phyloP scores from a whole-genome alignment of 352 stramenopile species.

The Phytophthora constricta region DNA sequence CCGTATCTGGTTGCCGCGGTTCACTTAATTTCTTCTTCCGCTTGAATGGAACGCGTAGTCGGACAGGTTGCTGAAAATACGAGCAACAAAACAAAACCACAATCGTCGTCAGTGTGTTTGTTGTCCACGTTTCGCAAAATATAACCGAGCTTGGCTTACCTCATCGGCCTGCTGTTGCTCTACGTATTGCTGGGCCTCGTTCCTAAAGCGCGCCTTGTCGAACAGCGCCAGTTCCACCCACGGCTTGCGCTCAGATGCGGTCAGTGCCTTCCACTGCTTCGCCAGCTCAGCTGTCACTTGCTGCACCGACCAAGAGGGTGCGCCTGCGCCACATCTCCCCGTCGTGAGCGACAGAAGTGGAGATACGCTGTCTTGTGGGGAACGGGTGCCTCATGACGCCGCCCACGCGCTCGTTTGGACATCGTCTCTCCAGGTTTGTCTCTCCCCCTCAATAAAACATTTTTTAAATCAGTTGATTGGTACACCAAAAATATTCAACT shows the following conservation, averaged over 20 bases:
- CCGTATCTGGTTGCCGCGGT: slow-evolving; percentile 60
- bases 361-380: slow-evolving; percentile 55
- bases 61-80: slow-evolving; percentile 19
- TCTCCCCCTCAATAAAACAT: too few species aligned
- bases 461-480: slow-evolving; percentile 9
- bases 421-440: slow-evolving; percentile 10
- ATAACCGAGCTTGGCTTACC: slow-evolving; percentile 2
- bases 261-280: slow-evolving; percentile 58
- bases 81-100: neutral
- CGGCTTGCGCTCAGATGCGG: slow-evolving; percentile 44
- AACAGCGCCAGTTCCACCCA: slow-evolving; percentile 69
- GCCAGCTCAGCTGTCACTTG: slow-evolving; percentile 57
- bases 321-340: slow-evolving; percentile 34
- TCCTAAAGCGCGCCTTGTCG: slow-evolving; percentile 58
- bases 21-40: slow-evolving; percentile 49
- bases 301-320: slow-evolving; percentile 55
- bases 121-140: neutral
- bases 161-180: slow-evolving; percentile 14
- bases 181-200: slow-evolving; percentile 38
- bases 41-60: slow-evolving; percentile 27
- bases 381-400: slow-evolving; percentile 11
- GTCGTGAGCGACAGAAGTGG: slow-evolving; percentile 53
- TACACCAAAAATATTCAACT: too few species aligned
- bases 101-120: neutral
- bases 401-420: slow-evolving; percentile 9